Conservation (phyloP, 306 rosid species). For the Vicia faba region DNA sequence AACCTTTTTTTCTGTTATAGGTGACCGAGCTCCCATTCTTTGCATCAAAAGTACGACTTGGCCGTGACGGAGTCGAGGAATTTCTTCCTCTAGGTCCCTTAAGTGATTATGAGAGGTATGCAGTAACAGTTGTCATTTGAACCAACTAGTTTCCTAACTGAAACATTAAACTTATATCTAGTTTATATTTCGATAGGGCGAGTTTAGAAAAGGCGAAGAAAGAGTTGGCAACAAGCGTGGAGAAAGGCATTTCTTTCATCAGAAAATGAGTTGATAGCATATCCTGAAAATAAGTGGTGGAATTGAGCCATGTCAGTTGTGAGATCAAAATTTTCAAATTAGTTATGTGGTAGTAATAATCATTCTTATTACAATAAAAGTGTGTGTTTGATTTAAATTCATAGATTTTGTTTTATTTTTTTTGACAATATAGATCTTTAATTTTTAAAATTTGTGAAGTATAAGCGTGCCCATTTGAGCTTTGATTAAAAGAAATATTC, state of each 20-base stretch:
- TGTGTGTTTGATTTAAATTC: not conserved
- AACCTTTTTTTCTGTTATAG: no score
- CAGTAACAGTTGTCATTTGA: not conserved
- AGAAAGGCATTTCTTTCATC: slow-evolving; percentile 75
- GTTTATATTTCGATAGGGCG: slow-evolving; percentile 50
- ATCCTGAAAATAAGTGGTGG: slow-evolving; percentile 38
- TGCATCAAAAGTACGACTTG: slow-evolving; percentile 80
- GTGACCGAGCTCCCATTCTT: slow-evolving; percentile 92
- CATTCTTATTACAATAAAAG: slow-evolving; percentile 5
- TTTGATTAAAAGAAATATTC: not conserved
- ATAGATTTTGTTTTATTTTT: not conserved
- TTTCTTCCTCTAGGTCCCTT: slow-evolving; percentile 78
- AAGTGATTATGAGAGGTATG: slow-evolving; percentile 80
- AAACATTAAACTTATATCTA: slow-evolving; percentile 9
- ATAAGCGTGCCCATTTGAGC: not conserved
- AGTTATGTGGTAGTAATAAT: not conserved
- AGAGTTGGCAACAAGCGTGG: slow-evolving; percentile 67
- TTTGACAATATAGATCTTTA: not conserved
- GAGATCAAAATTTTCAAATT: slow-evolving; percentile 27
- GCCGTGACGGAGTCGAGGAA: slow-evolving; percentile 79
- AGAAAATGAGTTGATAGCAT: slow-evolving; percentile 46
- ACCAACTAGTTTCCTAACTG: not conserved
- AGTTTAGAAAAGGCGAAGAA: slow-evolving; percentile 85
- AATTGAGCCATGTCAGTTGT: slow-evolving; percentile 21
- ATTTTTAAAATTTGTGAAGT: not conserved